A percentile compares a stretch with the other conserved stretches of the same genome.
Evolutionary conservation across 257 asterid genomes (phyloP).

Genomic region (Nicotiana sylvestris): DNA sequence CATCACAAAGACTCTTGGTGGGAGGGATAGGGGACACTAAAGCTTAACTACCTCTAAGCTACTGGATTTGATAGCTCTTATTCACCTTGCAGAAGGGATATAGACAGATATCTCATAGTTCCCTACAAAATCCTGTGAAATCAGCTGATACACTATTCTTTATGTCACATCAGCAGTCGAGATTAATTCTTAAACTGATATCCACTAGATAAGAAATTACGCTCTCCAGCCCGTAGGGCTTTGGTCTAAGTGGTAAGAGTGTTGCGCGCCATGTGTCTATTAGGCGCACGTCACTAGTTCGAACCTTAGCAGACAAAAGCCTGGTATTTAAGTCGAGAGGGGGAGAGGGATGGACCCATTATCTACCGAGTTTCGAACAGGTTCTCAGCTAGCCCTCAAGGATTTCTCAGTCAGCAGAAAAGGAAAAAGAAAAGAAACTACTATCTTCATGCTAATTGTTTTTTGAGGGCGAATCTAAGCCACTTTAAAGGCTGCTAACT

Average conservation of each 20-base stretch:
- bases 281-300: neutral
- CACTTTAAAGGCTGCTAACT: neutral
- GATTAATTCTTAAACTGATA: constrained; percentile 1
- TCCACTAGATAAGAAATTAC: neutral
- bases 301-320: neutral
- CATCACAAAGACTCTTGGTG: neutral
- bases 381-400: neutral
- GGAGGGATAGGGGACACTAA: no score
- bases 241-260: neutral
- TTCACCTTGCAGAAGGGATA: neutral
- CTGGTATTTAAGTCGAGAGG: neutral
- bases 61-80: neutral
- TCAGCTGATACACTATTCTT: neutral
- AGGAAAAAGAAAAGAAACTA: neutral
- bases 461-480: neutral
- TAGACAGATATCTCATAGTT: neutral
- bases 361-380: neutral
- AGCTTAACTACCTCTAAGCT: neutral
- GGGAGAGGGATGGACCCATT: neutral
- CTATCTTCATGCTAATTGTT: neutral
- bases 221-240: neutral
- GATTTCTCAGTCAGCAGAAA: neutral
- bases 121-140: neutral
- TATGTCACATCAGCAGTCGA: neutral
- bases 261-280: neutral